phyloP scores from a whole-genome alignment of 2,329 filamentous ascomycete genomes.

The Apiospora pterosperma region DNA sequence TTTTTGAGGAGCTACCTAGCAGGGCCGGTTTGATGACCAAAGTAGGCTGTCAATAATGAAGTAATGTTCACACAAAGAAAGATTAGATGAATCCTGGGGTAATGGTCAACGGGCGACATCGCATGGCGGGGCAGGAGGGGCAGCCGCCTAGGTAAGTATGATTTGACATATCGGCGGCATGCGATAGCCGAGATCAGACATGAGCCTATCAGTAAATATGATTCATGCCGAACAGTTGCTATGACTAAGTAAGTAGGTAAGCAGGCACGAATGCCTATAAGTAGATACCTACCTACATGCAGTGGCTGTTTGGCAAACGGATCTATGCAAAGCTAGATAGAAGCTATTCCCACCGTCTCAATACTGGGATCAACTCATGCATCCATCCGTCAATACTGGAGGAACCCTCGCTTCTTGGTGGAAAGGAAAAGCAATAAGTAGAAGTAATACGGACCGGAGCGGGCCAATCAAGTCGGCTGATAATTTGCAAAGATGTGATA shows the following conservation, averaged over 20 bases:
- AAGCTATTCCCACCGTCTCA: background rate
- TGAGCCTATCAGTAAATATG: background rate
- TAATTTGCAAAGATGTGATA: background rate
- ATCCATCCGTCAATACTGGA: too few species aligned
- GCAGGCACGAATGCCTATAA: background rate
- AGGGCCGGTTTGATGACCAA: background rate
- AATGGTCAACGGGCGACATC: background rate
- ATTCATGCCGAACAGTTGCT: background rate
- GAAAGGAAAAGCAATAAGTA: background rate
- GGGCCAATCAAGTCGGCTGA: background rate
- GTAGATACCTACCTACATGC: background rate
- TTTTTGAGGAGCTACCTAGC: conserved; percentile 4
- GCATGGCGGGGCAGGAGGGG: conserved; percentile 1
- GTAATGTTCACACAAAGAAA: background rate
- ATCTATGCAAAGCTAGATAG: background rate
- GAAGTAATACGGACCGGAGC: background rate
- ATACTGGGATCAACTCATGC: too few species aligned
- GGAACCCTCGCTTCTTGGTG: too few species aligned
- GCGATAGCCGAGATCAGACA: background rate
- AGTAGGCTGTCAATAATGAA: background rate
- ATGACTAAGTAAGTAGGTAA: conserved; percentile 2
- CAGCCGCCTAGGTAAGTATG: background rate
- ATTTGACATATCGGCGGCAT: background rate
- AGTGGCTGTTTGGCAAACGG: background rate
- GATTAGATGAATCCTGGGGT: background rate